These are phyloP conservation scores for Leishmania braziliensis DNA, from an alignment of 208 protist species.

Conservation along the genomic window DNA sequence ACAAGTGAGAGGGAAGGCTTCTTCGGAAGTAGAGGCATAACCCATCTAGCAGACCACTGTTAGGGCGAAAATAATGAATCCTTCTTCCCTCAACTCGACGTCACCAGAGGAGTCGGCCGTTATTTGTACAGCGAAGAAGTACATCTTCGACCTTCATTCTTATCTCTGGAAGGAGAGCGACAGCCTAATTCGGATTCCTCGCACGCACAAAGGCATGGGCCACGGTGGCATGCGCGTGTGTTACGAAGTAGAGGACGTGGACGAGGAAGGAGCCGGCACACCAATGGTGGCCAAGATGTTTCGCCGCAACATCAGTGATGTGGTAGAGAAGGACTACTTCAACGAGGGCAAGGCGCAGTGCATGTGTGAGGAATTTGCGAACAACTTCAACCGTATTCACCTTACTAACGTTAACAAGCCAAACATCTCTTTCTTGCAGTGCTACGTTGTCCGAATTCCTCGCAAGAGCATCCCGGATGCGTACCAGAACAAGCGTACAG, in stretches of 20 bases:
- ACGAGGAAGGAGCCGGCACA: slow-evolving; percentile 61
- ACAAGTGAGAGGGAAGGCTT: too few relatives aligned
- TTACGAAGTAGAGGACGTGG: slow-evolving; percentile 83
- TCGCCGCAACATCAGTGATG: slow-evolving; percentile 63
- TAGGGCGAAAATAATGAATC: neutral
- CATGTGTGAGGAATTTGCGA: slow-evolving; percentile 84
- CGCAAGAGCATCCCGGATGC: slow-evolving; percentile 50
- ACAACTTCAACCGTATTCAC: slow-evolving; percentile 80
- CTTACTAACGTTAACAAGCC: slow-evolving; percentile 45
- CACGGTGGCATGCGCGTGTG: slow-evolving; percentile 86
- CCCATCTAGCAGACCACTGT: neutral
- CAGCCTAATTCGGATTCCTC: slow-evolving; percentile 58
- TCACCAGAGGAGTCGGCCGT: slow-evolving; percentile 31
- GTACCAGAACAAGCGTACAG: slow-evolving; percentile 43
- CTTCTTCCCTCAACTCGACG: neutral
- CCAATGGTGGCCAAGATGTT: slow-evolving; percentile 90
- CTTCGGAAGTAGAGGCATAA: too few relatives aligned
- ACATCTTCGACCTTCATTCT: slow-evolving; percentile 66
- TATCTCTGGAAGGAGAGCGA: slow-evolving; percentile 69
- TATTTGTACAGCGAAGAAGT: slow-evolving; percentile 66
- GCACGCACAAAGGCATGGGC: slow-evolving; percentile 49
- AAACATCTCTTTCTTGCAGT: slow-evolving; percentile 86
- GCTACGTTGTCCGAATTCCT: slow-evolving; percentile 79
- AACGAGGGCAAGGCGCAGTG: slow-evolving; percentile 87
- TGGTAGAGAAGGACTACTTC: slow-evolving; percentile 88